Base-by-base conservation (phyloP, 78 protist species). In the Paratrimastix pyriformis region DNA sequence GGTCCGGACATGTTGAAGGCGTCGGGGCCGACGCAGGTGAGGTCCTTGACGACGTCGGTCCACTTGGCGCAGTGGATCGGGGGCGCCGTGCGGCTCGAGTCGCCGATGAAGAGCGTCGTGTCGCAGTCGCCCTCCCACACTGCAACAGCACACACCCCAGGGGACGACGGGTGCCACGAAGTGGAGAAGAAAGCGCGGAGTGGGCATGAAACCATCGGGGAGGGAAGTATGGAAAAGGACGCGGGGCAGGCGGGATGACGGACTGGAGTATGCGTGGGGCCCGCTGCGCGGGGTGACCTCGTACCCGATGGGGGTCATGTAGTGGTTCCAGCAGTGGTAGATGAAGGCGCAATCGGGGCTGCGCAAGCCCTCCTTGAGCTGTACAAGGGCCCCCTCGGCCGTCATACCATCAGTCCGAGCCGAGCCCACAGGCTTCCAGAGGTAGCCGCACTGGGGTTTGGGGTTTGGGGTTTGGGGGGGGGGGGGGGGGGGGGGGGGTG, bases 311-410 rank as follows among this genome's bases (percentile, higher is more conserved):
- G 74, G 74, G 39, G n/a, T 35, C 50, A 39, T 68, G 74, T 68
- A 68, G 58, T 68, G 74, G 18, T 68, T 68, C 4, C 32, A 4
- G 74, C 52, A 44, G 55, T 68, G 74, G 55, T 68, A 68, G 39
- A 68, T n/a, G 43, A 68, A 1, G 32, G 58, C 74, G 42, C 1
- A 3, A 33, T 40, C 3, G 8, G 43, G 55, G 0, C 7, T 1
- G 18, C 33, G 55, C 35, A 68, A 35, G 2, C 57, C 43, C 8
- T 24, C 7, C n/a, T 26, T 9, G 35, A 45, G 7, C 1, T 4
- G 9, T 1, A 1, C 18, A n/a, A 9, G 33, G 29, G 74, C 74
- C 9, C 29, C 35, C 21, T 40, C 39, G 7, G 4, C 11, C 37
- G 69, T 62, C 43, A 62, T 6, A 2, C 69, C 69, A 8, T 3